Conservation (phyloP, 2,329 filamentous ascomycete species). For the Phoma sp. region DNA sequence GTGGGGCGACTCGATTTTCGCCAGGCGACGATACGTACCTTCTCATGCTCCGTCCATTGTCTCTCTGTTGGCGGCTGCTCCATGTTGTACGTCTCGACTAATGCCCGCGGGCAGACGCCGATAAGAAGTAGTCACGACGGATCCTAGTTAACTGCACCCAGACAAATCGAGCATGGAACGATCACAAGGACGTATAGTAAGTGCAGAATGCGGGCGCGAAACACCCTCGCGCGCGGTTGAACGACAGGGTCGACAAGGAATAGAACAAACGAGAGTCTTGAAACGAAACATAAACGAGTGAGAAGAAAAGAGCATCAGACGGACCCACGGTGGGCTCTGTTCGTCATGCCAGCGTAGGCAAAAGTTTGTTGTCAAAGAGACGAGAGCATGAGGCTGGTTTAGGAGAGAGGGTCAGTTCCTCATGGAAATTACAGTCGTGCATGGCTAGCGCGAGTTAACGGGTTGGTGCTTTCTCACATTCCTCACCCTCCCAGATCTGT, state of each 20-base stretch:
- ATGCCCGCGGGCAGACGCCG: conserved; percentile 34
- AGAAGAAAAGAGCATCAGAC: conserved; percentile 37
- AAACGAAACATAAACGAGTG: conserved; percentile 40
- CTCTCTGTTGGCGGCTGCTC: conserved; percentile 51
- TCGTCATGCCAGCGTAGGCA: conserved; percentile 41
- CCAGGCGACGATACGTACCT: conserved; percentile 44
- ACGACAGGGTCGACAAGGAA: conserved; percentile 37
- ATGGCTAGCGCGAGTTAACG: conserved; percentile 17
- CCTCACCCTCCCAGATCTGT: conserved; percentile 8
- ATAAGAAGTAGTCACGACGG: conserved; percentile 43
- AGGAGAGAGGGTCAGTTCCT: conserved; percentile 26
- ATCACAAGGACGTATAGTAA: conserved; percentile 44
- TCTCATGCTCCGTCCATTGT: conserved; percentile 57
- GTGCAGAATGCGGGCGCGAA: conserved; percentile 42
- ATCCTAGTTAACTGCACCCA: conserved; percentile 40
- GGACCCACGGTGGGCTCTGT: conserved; percentile 36
- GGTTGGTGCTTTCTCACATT: conserved; percentile 15
- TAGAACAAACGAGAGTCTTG: conserved; percentile 39
- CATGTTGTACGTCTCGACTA: conserved; percentile 41
- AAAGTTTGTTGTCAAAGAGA: conserved; percentile 25
- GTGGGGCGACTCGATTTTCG: conserved; percentile 17
- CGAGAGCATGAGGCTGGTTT: conserved; percentile 35
- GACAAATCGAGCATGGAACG: conserved; percentile 45
- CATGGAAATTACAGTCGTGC: conserved; percentile 23
- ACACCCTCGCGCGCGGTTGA: conserved; percentile 36